Percentiles rank a stretch among this genome's conserved stretches.
Conservation (phyloP, 2,329 filamentous ascomycete species). For the Pochonia chlamydosporia region DNA sequence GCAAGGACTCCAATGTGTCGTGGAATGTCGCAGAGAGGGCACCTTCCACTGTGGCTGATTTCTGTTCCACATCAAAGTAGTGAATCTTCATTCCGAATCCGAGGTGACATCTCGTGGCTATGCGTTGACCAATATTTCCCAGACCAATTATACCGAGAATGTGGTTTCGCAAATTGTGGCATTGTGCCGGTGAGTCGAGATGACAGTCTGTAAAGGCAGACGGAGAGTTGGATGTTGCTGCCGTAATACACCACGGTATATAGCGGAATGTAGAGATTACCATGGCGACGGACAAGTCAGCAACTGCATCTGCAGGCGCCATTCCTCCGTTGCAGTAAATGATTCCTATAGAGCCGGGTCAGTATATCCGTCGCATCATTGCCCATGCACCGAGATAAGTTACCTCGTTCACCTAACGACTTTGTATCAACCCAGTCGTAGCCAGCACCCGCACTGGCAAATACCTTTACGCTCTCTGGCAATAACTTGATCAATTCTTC, state of each 20-base stretch:
- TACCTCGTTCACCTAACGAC: slow-evolving; percentile 54
- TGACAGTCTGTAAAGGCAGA: slow-evolving; percentile 52
- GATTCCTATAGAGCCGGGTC: slow-evolving; percentile 40
- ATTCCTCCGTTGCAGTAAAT: slow-evolving; percentile 69
- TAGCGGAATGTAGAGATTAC: slow-evolving; percentile 65
- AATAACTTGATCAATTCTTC: slow-evolving; percentile 51
- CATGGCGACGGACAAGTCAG: slow-evolving; percentile 64
- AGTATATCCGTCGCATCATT: no score
- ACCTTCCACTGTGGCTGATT: slow-evolving; percentile 35
- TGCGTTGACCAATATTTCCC: slow-evolving; percentile 57
- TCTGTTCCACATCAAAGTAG: slow-evolving; percentile 55
- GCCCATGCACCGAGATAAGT: no score
- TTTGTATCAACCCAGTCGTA: slow-evolving; percentile 63
- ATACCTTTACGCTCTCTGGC: slow-evolving; percentile 51
- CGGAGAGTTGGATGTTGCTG: slow-evolving; percentile 37
- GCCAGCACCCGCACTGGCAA: slow-evolving; percentile 58
- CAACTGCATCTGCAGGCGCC: slow-evolving; percentile 66
- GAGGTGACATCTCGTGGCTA: slow-evolving; percentile 46
- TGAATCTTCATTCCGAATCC: slow-evolving; percentile 63
- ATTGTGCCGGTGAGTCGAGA: slow-evolving; percentile 49
- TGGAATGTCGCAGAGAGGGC: slow-evolving; percentile 43
- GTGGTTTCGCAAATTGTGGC: slow-evolving; percentile 58
- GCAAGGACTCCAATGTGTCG: slow-evolving; percentile 42
- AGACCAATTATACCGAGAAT: slow-evolving; percentile 63
- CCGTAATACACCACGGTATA: slow-evolving; percentile 57